Evolutionary conservation across 2,329 filamentous ascomycete species (phyloP), one percentile per base, ranked within the genome.

Genomic region (Diplocarpon rosae): DNA sequence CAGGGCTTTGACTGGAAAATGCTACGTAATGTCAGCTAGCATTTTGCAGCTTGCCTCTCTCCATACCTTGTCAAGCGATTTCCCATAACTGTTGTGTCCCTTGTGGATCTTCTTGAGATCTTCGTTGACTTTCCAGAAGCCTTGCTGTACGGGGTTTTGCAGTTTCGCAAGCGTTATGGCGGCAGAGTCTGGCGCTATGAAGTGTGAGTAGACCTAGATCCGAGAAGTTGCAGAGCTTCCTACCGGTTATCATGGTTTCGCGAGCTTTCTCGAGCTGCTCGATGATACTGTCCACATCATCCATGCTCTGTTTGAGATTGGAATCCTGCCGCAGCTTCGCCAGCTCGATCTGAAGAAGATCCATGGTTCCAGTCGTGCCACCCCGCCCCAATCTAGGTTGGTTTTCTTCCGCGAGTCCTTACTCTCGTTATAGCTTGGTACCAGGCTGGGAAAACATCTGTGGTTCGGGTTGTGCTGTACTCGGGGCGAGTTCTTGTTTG

Each of bases 281-380:
- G 54, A 98, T 87, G 32, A 89, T 83, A 48, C 77, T 75, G 61
- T 96, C 87, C 14, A 94, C 83, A 71, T 93, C 81, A 29, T 78
- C 68, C 46, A 94, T 60, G 39, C 59, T 62, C 45, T 60, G 52
- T 10, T 48, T 48, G 33, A 62, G 54, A 42, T 54, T 62, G 35
- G 56, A 52, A 52, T 59, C 57, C 33, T 50, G 55, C 37, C 50
- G 55, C 36, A 63, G 47, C 50, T 58, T 58, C 9, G 52, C 52
- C 34, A 62, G 53, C 46, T 62, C 60, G 24, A 46, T 45, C 43
- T 60, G 50, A 35, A 63, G 52, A 16, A 45, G 48, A 45, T 63
- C 59, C 61, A 63, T 62, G 46, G 46, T 52, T 47, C 20, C 37
- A 33, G 28, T 32, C 5, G 5, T 32, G 30, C 30, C 45, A 45